Evolutionary conservation across 768 basidiomycete species (phyloP).

Genomic region (Panellus pusillus): DNA sequence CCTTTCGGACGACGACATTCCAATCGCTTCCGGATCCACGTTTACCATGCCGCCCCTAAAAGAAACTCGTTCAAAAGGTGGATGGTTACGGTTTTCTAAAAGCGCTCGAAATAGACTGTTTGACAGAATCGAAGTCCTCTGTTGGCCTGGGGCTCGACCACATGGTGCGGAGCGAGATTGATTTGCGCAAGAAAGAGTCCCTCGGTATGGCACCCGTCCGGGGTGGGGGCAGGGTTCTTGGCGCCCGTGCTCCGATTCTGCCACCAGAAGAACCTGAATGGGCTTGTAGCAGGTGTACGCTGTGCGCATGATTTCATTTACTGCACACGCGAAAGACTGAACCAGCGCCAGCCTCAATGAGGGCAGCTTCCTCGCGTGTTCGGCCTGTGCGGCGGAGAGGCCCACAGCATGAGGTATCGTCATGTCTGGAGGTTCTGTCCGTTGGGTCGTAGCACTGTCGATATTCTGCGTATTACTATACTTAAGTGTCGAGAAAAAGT

Average conservation of each 20-base stretch:
- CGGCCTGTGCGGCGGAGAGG: conserved; percentile 50
- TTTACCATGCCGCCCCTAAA: conserved; percentile 15
- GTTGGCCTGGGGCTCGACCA: conserved; percentile 30
- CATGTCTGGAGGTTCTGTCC: too few relatives aligned
- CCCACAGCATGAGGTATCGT: too few relatives aligned
- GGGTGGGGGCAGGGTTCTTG: conserved; percentile 28
- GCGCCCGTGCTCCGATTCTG: conserved; percentile 4
- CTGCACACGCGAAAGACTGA: conserved; percentile 8
- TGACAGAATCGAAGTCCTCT: background rate
- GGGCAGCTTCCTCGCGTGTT: conserved; percentile 55
- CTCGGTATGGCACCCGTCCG: conserved; percentile 40
- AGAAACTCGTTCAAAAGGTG: background rate
- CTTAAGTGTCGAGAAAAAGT: too few relatives aligned
- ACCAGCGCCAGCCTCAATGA: conserved; percentile 46
- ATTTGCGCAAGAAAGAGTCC: conserved; percentile 44
- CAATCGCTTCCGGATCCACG: conserved; percentile 35
- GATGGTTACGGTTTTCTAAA: too few relatives aligned
- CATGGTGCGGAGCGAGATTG: conserved; percentile 44
- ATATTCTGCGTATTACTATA: too few relatives aligned
- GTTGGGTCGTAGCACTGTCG: too few relatives aligned
- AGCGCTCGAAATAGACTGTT: background rate
- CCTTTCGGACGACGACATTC: conserved; percentile 26
- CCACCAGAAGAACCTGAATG: conserved; percentile 31
- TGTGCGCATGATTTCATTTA: conserved; percentile 43
- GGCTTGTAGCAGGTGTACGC: conserved; percentile 61